phyloP scores from a whole-genome alignment of 2,329 filamentous ascomycete species.

The Purpureocillium takamizusanense region DNA sequence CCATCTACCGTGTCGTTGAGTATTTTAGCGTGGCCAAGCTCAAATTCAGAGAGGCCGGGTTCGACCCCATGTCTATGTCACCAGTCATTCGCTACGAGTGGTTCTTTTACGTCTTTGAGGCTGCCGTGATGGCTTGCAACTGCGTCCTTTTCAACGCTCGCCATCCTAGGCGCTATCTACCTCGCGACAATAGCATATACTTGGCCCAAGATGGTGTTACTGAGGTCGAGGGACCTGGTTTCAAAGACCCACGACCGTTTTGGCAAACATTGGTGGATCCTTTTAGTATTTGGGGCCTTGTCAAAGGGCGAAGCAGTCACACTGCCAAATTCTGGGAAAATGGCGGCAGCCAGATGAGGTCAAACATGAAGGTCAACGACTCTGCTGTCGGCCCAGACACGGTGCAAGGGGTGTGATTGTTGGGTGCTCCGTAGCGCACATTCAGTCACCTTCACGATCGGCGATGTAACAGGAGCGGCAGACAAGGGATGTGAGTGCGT shows the following conservation, averaged over 20 bases:
- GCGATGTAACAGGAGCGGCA: too few relatives aligned
- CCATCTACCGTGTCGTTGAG: conserved; percentile 50
- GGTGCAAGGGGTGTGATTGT: too few relatives aligned
- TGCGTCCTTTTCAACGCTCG: conserved; percentile 27
- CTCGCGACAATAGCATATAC: background rate
- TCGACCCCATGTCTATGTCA: conserved; percentile 26
- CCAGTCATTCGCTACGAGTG: conserved; percentile 46
- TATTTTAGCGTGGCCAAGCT: conserved; percentile 42
- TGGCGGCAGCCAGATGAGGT: too few relatives aligned
- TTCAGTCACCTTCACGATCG: too few relatives aligned
- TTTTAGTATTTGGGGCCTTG: background rate
- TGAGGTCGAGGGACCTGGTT: background rate
- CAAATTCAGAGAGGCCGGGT: conserved; percentile 23
- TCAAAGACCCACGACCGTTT: background rate
- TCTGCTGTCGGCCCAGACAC: too few relatives aligned
- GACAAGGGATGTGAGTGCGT: too few relatives aligned
- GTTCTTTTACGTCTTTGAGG: conserved; percentile 53
- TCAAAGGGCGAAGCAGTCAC: background rate
- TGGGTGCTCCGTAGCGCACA: too few relatives aligned
- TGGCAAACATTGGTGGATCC: background rate
- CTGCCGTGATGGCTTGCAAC: conserved; percentile 41
- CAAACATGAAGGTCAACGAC: background rate
- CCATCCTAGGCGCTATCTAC: background rate
- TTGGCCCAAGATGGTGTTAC: background rate
- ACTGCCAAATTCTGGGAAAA: background rate